These are phyloP conservation scores for Jamesozyma hellenica DNA, from an alignment of 805 yeast species.

Conservation along the genomic window DNA sequence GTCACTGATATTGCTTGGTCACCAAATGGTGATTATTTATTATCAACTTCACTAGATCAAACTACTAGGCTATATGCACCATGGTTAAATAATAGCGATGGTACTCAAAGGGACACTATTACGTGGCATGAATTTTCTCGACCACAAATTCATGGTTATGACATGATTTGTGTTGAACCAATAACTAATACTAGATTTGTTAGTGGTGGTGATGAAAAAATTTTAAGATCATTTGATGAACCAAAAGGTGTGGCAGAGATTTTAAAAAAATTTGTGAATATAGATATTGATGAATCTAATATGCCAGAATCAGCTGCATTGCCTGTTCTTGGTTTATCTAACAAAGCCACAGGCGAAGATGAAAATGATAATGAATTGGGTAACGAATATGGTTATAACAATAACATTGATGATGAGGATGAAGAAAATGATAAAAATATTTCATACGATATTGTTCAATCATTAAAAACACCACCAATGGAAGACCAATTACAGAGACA, in stretches of 20 bases:
- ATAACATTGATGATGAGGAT: constrained; percentile 29
- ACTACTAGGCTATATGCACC: constrained; percentile 77
- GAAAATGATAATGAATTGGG: constrained; percentile 36
- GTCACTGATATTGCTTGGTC: constrained; percentile 79
- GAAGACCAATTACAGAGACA: constrained; percentile 89
- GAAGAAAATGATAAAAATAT: constrained; percentile 30
- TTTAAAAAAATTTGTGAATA: constrained; percentile 44
- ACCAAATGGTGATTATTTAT: constrained; percentile 49
- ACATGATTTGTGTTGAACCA: constrained; percentile 72
- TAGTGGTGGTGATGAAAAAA: constrained; percentile 94
- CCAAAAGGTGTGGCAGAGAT: constrained; percentile 68
- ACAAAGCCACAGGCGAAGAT: constrained; percentile 63
- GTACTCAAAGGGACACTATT: constrained; percentile 18
- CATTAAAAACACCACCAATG: constrained; percentile 54
- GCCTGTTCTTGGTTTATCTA: constrained; percentile 89
- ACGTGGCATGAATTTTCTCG: constrained; percentile 90
- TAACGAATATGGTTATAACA: constrained; percentile 23
- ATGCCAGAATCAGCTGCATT: constrained; percentile 80
- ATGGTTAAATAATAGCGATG: constrained; percentile 36
- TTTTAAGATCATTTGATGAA: constrained; percentile 77
- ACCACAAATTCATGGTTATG: constrained; percentile 97
- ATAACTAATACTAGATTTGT: constrained; percentile 56
- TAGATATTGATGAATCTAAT: constrained; percentile 22
- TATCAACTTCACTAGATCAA: constrained; percentile 82
- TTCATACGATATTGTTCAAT: constrained; percentile 38